Percentiles rank a stretch among this genome's conserved stretches.
These are phyloP conservation scores for Euphorbia pulcherrima DNA, from an alignment of 345 rosid species.

Conservation along the genomic window DNA sequence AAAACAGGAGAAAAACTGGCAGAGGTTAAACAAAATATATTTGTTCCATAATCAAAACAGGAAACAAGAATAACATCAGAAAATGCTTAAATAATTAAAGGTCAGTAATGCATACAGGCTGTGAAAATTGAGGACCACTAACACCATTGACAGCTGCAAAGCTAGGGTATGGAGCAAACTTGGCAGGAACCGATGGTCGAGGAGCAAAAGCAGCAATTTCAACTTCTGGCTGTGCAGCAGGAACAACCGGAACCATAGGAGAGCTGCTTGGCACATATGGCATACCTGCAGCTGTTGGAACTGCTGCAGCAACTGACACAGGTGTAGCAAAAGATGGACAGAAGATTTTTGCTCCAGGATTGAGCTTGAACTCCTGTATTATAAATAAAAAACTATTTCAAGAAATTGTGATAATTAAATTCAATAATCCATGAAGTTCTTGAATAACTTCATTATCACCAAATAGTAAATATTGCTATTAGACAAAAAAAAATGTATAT, in stretches of 20 bases:
- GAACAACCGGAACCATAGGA: conserved; percentile 44
- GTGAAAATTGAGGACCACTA: conserved; percentile 42
- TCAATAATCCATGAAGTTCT: not conserved
- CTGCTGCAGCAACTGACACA: conserved; percentile 38
- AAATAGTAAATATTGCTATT: not conserved
- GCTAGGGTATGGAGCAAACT: conserved; percentile 52
- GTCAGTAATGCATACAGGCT: conserved; percentile 46
- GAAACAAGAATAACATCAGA: not conserved
- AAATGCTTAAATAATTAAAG: not conserved
- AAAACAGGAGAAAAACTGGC: not conserved
- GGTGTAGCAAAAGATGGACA: conserved; percentile 59
- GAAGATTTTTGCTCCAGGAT: conserved; percentile 74
- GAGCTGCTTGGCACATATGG: conserved; percentile 50
- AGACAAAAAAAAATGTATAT: not conserved
- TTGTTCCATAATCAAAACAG: not conserved
- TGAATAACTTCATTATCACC: not conserved
- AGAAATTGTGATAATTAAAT: conserved; percentile 2
- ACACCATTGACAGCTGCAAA: conserved; percentile 45
- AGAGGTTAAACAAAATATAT: not conserved
- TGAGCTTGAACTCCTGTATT: conserved; percentile 78
- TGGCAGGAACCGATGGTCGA: conserved; percentile 46
- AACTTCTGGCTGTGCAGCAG: conserved; percentile 51
- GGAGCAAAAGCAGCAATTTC: conserved; percentile 46
- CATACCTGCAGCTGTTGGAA: conserved; percentile 42
- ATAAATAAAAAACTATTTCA: not conserved